Evolutionary conservation across 164 flowering plant species (phyloP).

Genomic region (Chimonanthus praecox): DNA sequence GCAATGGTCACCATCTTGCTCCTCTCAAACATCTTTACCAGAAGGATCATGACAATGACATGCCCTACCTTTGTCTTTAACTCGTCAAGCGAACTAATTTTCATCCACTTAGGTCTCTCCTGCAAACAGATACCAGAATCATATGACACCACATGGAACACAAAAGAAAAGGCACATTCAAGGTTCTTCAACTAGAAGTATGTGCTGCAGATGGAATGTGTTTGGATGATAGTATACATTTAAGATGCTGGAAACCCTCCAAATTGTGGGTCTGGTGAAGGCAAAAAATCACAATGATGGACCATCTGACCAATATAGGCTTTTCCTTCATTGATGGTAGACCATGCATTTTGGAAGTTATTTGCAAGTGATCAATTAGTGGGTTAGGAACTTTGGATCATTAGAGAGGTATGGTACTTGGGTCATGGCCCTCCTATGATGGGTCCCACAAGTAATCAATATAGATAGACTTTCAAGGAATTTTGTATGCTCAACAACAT

Average conservation of each 20-base stretch:
- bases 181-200: neutral
- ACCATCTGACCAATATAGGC: neutral
- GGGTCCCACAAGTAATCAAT: neutral
- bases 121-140: constrained; percentile 16
- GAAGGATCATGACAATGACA: constrained; percentile 94
- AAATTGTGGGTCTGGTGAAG: neutral
- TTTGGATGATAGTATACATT: neutral
- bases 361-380: neutral
- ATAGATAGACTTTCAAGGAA: too few relatives aligned
- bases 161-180: neutral
- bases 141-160: neutral
- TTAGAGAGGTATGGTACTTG: neutral
- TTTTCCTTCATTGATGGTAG: neutral
- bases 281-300: neutral
- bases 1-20: constrained; percentile 90
- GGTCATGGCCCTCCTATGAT: neutral
- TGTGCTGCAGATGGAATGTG: neutral
- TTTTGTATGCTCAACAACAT: too few relatives aligned
- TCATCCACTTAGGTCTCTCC: constrained; percentile 98
- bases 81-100: constrained; percentile 87
- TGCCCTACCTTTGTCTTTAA: constrained; percentile 97
- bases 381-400: neutral
- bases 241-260: neutral
- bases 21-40: constrained; percentile 97
- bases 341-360: neutral